Base-by-base conservation (phyloP, 306 rosid species). In the Fagus sylvatica region DNA sequence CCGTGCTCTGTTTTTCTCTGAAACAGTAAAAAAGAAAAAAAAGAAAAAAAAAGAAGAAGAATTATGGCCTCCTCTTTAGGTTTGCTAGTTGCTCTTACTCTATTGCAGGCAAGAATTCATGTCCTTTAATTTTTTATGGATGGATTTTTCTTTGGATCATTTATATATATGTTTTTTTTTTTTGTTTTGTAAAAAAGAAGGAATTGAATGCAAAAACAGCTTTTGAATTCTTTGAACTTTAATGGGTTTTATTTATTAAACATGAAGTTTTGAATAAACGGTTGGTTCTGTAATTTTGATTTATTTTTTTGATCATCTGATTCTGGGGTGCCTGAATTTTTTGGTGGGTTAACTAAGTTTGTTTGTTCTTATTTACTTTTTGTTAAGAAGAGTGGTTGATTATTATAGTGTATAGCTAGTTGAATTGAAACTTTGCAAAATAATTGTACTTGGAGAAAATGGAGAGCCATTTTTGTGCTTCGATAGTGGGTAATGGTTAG, bases 101-200 rank as follows among this genome's bases (percentile, higher is more conserved):
- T 88, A 28, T 74, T 91, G 43, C 98, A 87, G 91, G 98, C 66
- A 82, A 77, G 48, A 51, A 67, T 30, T 59, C 61, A 7, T 43
- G 39, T 9, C 16, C 40, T 42, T 65, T 54, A 28, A 0, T 4
- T 46, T 56, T 73, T n/a, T 60, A 9, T 33, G n/a, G 51, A 46
- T 46, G 51, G 15, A 3, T 46, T 10, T 1, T 46, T 46, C 13
- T 46, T 46, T 46, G 51, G 51, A 46, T 46, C 0, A 46, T 46
- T 61, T 71, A 7, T 70, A 6, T 19, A 19, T 34, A n/a, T 37
- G 62, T 65, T 6, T 32, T 36, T 51, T 53, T 1, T 48, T 3
- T 7, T 72, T 5, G 5, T 5, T 10, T 61, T 10, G 33, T 19
- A 2, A 54, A 16, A 15, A 16, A 17, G 33, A 2, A 19, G 11